Evolutionary conservation across 73 alveolate genomes (phyloP).

Genomic region (Paramecium sexaurelia): DNA sequence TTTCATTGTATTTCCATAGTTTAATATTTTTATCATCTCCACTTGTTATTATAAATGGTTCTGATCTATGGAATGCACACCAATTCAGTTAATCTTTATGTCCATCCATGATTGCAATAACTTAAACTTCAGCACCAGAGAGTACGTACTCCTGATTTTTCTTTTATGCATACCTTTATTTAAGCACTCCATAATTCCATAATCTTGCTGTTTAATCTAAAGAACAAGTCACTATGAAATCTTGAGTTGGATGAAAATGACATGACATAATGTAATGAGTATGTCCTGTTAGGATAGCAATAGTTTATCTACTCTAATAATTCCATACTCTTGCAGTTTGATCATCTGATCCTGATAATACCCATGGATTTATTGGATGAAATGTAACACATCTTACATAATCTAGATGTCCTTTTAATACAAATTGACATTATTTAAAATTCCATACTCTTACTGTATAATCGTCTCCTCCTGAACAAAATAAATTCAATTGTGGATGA

Average conservation of each 20-base stretch:
- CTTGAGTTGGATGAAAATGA: conserved; percentile 95
- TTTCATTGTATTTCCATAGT: conserved; percentile 88
- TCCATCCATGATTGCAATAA: conserved; percentile 91
- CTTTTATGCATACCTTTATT: conserved; percentile 4
- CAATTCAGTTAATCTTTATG: conserved; percentile 93
- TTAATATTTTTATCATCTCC: conserved; percentile 90
- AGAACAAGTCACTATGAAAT: conserved; percentile 94
- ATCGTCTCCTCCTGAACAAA: conserved; percentile 99
- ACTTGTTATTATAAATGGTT: conserved; percentile 80
- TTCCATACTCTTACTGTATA: conserved; percentile 90
- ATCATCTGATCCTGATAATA: conserved; percentile 89
- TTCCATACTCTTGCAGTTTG: conserved; percentile 95
- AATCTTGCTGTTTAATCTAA: conserved; percentile 97
- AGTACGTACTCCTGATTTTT: conserved; percentile 33
- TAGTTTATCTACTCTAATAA: conserved; percentile 89
- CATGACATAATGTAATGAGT: conserved; percentile 99
- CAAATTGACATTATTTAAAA: conserved; percentile 77
- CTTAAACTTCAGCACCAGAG: conserved; percentile 81
- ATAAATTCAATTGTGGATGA: conserved; percentile 88
- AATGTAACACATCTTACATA: conserved; percentile 97
- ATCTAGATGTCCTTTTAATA: conserved; percentile 96
- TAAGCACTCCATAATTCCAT: conserved; percentile 76
- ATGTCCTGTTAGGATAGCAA: conserved; percentile 95
- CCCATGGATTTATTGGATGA: conserved; percentile 99
- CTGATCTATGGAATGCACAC: conserved; percentile 89